Percentiles rank a stretch among this genome's conserved stretches.
Evolutionary conservation across 495 filamentous ascomycete genomes (phyloP).

Genomic region (Pyronema omphalodes): DNA sequence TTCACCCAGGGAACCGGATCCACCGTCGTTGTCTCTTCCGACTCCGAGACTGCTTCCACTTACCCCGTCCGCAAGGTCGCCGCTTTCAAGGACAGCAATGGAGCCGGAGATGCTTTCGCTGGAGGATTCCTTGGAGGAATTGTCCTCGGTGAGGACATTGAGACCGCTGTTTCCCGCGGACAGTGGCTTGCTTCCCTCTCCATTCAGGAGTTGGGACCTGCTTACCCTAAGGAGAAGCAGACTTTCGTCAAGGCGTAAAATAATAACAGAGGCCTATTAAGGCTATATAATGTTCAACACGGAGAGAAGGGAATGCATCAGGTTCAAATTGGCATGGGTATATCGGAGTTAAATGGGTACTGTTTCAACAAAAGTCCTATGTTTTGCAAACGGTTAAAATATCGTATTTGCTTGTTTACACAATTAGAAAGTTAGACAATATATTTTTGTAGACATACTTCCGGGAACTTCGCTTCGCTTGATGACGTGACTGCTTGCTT

Average conservation of each 20-base stretch:
- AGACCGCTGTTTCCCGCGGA: slow-evolving; percentile 63
- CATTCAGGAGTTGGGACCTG: slow-evolving; percentile 86
- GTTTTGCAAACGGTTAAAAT: not conserved
- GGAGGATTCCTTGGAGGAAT: slow-evolving; percentile 83
- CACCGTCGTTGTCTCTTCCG: slow-evolving; percentile 58
- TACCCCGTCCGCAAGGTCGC: slow-evolving; percentile 62
- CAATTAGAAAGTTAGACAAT: not conserved
- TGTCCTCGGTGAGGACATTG: slow-evolving; percentile 61
- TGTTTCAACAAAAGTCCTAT: slow-evolving; percentile 7
- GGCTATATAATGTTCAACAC: not conserved
- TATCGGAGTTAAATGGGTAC: slow-evolving; percentile 5
- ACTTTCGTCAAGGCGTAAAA: slow-evolving; percentile 7
- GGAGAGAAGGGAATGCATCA: not conserved
- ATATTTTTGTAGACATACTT: too few relatives aligned
- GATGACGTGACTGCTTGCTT: too few relatives aligned
- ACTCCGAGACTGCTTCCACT: slow-evolving; percentile 41
- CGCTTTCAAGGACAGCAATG: slow-evolving; percentile 72
- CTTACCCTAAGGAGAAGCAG: slow-evolving; percentile 34
- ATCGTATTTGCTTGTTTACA: not conserved
- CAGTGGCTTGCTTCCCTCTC: slow-evolving; percentile 87
- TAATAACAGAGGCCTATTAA: not conserved
- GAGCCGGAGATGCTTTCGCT: slow-evolving; percentile 92
- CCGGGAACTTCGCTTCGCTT: too few relatives aligned
- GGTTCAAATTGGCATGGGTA: not conserved
- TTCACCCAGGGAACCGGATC: slow-evolving; percentile 87